Evolutionary conservation across 2,329 filamentous ascomycete genomes (phyloP), one percentile per base, ranked within the genome.

Genomic region (Ophiostoma ips): DNA sequence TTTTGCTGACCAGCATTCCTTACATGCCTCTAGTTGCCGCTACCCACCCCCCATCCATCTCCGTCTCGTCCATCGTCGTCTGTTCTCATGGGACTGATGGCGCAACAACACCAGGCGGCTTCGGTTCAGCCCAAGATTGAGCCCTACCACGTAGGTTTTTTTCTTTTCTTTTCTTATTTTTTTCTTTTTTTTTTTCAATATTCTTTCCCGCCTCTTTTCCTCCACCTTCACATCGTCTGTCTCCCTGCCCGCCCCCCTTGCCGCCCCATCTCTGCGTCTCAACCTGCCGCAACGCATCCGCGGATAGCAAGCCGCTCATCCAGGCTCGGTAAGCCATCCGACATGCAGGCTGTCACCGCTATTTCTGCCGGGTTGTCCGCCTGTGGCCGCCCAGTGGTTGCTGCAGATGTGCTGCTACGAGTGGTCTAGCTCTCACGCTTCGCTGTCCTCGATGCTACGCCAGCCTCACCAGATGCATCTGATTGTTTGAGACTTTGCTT

Each of bases 1-100:
- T 30, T 16, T 9, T 24, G n/a, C 44, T 45, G 40, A 35, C 40
- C 41, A 31, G 40, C 46, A 24, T 31, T 41, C 30, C 40, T 37
- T 43, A 43, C 40, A 30, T 41, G 24, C 24, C 24, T 28, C 24
- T 28, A n/a, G 5, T 28, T 5, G 24, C 8, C 24, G 24, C 24
- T 28, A 28, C 24, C 24, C 24, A 28, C 24, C 24, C 24, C 13
- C 40, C 18, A 7, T 30, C 24, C 34, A 15, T 34, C 18, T 36
- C 31, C 34, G 30, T 19, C 11, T 21, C 19, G 33, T 41, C 19
- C 40, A 28, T 28, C 24, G 8, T 28, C 8, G 24, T 28, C 24
- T 28, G 45, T 31, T 36, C 45, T 47, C 18, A 36, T 47, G 33
- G 33, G 44, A 46, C 44, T 46, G 31, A 21, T 43, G 40, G 40